Evolutionary conservation across 2,329 filamentous ascomycete species (phyloP), one percentile per base, ranked within the genome.

Genomic region (Fusarium goolgardi): DNA sequence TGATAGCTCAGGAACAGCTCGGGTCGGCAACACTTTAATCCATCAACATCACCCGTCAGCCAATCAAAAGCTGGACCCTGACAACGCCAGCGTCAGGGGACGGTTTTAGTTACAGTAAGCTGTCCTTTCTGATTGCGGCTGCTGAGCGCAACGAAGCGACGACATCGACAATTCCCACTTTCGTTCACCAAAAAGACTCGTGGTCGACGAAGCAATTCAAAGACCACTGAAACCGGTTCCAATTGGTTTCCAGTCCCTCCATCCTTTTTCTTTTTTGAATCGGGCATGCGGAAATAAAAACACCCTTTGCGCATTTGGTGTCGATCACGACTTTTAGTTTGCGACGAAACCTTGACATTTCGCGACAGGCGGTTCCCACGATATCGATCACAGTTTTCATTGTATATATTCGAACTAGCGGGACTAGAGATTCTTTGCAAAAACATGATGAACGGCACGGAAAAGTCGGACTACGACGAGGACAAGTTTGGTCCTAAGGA

Each of bases 361-460:
- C 55, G 61, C 67, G 52, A 63, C 34, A n/a, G 37, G 31, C 32
- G 23, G 23, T 39, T 13, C 35, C 47, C 34, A 43, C 43, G n/a
- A 39, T 50, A 41, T 23, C 45, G 45, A 52, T 44, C 23, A 39
- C 55, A 37, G 45, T 35, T 32, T 50, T 23, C 15, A 44, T 46
- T 59, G 52, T 69, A 69, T 56, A 63, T 58, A 55, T 27, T 39
- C 53, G 47, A 66, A 23, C 67, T 57, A 70, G 55, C 58, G 43
- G 63, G 59, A 58, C 60, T 65, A 69, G 66, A 52, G 39, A 27
- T 27, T 20, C 31, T 53, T 46, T 35, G 21, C 15, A 47, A 51
- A 31, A 29, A 73, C n/a, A n/a, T 59, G 63, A 96, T 97, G 93
- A 92, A 96, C 85, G 91, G 91, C 75, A 94, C 91, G 81, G 84